Base-by-base conservation (phyloP, 1,284 basidiomycete genomes). In the Austroboletus novae-zelandiae region DNA sequence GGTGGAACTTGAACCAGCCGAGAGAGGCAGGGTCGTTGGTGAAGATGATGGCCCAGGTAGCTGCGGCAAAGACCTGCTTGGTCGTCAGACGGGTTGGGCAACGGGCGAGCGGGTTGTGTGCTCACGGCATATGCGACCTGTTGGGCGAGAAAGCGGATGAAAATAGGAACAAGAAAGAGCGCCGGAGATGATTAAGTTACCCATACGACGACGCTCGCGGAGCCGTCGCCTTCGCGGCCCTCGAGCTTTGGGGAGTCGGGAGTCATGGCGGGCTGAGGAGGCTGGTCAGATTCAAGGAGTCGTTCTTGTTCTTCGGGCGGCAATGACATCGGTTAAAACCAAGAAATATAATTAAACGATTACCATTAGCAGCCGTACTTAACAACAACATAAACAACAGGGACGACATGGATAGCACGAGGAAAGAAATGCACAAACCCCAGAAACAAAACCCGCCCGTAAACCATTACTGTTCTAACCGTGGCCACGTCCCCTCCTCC, bases 401-500 rank as follows among this genome's bases (percentile, higher is more conserved):
- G 11, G 43, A 40, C 18, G 30, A 41, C 27, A 20, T 34, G 35
- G 48, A 41, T 17, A 57, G 44, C 53, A 51, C 46, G n/a, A 58
- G 13, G 43, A 47, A 34, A 43, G 18, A 53, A 45, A 55, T 30
- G 43, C 46, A 53, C 45, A 52, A 53, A 36, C 45, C 63, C 61
- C 27, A 51, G 53, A 60, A 47, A 39, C 18, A 52, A 45, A 52
- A 40, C 47, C 41, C 20, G 20, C 37, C 48, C 40, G n/a, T 57
- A 53, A 42, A 61, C 46, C 32, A 43, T 31, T 31, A 23, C 20
- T 27, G 25, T 25, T 60, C 55, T 47, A 78, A 54, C 47, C 71
- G 79, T 14, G 89, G 89, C 87, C 89, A 91, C 47, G 70, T 76
- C 35, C 83, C 83, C 58, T 91, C 88, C 13, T 75, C 81, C 58